Evolutionary conservation across 495 filamentous ascomycete genomes (phyloP).

Genomic region (Podospora australis): DNA sequence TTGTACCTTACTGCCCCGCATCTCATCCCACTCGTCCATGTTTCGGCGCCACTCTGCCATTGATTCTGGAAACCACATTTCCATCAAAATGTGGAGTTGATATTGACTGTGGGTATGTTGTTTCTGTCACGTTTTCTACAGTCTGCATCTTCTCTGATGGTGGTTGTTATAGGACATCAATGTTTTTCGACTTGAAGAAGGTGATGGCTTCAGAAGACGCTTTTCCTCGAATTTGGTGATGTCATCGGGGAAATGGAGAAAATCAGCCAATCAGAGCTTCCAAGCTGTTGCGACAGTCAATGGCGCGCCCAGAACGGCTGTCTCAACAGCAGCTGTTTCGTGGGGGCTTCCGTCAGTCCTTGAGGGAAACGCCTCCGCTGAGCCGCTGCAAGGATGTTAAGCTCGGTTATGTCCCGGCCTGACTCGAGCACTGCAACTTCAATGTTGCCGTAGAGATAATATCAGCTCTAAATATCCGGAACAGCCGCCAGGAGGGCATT

Average conservation of each 20-base stretch:
- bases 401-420: slow-evolving; percentile 1
- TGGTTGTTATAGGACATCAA: too few relatives aligned
- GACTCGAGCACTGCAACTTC: background rate
- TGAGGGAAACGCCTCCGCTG: background rate
- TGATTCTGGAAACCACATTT: too few relatives aligned
- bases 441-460: background rate
- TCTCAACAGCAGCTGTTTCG: background rate
- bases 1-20: slow-evolving; percentile 1
- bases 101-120: too few relatives aligned
- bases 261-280: slow-evolving; percentile 6
- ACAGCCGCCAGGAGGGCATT: background rate
- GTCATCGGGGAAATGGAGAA: slow-evolving; percentile 5
- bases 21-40: background rate
- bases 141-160: too few relatives aligned
- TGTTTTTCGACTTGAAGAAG: too few relatives aligned
- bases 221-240: slow-evolving; percentile 6
- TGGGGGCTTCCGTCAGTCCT: slow-evolving; percentile 2
- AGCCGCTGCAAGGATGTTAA: slow-evolving; percentile 1
- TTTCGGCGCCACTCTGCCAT: slow-evolving; percentile 1
- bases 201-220: too few relatives aligned
- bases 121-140: too few relatives aligned
- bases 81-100: too few relatives aligned
- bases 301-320: background rate
- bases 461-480: background rate
- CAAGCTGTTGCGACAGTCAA: background rate